phyloP scores from a whole-genome alignment of 169 alveolate genomes.

The Cyclospora cayetanensis region DNA sequence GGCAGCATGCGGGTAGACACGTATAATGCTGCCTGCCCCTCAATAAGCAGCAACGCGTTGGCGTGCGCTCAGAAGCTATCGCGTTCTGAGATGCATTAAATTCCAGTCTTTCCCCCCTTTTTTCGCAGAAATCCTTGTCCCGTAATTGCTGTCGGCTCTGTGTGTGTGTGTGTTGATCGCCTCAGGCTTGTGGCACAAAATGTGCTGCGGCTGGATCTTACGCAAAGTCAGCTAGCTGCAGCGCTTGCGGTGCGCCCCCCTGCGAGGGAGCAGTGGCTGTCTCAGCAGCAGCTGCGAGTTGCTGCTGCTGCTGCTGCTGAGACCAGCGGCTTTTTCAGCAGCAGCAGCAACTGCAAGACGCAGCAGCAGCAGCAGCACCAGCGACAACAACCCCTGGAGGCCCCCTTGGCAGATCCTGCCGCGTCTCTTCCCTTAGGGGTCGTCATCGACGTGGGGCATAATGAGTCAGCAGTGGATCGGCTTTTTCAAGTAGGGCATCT shows the following conservation, averaged over 20 bases:
- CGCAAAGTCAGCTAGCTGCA: neutral
- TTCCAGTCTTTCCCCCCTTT: neutral
- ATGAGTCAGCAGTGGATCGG: slow-evolving; percentile 86
- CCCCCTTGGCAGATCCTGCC: neutral
- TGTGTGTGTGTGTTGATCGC: neutral
- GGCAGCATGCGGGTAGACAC: neutral
- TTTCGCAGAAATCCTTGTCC: neutral
- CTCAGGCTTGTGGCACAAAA: slow-evolving; percentile 14
- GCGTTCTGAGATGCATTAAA: neutral
- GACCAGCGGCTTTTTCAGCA: neutral
- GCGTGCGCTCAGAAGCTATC: neutral
- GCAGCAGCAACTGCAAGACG: slow-evolving; percentile 5
- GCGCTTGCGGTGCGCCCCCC: slow-evolving; percentile 32
- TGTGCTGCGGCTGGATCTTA: slow-evolving; percentile 11
- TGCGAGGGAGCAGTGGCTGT: slow-evolving; percentile 6
- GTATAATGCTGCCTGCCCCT: neutral
- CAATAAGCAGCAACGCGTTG: neutral
- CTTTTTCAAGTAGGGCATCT: slow-evolving; percentile 73
- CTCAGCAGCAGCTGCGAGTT: neutral
- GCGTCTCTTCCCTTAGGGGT: slow-evolving; percentile 74
- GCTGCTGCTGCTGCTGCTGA: neutral
- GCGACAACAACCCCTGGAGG: neutral
- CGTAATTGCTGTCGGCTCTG: neutral
- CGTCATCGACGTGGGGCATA: slow-evolving; percentile 90
- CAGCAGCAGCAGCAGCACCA: neutral